Conservation (phyloP, 768 basidiomycete species). For the Gloeopeniophorella convolvens region DNA sequence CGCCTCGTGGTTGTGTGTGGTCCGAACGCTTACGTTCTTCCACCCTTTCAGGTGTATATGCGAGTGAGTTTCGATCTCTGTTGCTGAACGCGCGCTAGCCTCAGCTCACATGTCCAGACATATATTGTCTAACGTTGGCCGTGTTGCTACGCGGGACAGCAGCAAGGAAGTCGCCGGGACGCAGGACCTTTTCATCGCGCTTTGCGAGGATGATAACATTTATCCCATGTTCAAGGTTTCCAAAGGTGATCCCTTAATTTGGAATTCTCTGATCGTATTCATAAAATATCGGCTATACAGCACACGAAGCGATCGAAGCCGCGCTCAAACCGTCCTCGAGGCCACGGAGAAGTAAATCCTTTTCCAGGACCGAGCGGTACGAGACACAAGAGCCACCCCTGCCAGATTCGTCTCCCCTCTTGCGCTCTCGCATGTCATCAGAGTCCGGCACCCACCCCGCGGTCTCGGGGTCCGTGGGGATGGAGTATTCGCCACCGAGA, state of each 20-base stretch:
- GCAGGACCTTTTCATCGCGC: slow-evolving; percentile 78
- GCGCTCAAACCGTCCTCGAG: slow-evolving; percentile 9
- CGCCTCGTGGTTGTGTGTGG: slow-evolving; percentile 6
- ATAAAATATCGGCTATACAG: slow-evolving; percentile 28
- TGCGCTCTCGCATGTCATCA: slow-evolving; percentile 32
- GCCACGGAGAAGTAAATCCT: slow-evolving; percentile 12
- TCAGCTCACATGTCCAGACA: slow-evolving; percentile 46
- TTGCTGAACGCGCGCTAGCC: not conserved
- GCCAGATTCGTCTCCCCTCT: slow-evolving; percentile 21
- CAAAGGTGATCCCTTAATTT: slow-evolving; percentile 58
- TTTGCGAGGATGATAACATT: slow-evolving; percentile 86
- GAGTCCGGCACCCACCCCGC: slow-evolving; percentile 32
- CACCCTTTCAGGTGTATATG: slow-evolving; percentile 58
- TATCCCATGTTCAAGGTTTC: slow-evolving; percentile 81
- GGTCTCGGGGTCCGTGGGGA: slow-evolving; percentile 15
- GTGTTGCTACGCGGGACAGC: slow-evolving; percentile 82
- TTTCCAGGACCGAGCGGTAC: slow-evolving; percentile 6
- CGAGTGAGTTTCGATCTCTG: slow-evolving; percentile 54
- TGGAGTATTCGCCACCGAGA: slow-evolving; percentile 33
- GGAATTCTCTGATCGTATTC: too few species aligned
- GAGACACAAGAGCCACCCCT: slow-evolving; percentile 11
- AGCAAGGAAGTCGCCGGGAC: slow-evolving; percentile 67
- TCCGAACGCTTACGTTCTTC: slow-evolving; percentile 17
- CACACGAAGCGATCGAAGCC: slow-evolving; percentile 34
- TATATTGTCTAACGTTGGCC: slow-evolving; percentile 73